Base-by-base conservation (phyloP, 1,284 basidiomycete species). In the Ustilago curta region DNA sequence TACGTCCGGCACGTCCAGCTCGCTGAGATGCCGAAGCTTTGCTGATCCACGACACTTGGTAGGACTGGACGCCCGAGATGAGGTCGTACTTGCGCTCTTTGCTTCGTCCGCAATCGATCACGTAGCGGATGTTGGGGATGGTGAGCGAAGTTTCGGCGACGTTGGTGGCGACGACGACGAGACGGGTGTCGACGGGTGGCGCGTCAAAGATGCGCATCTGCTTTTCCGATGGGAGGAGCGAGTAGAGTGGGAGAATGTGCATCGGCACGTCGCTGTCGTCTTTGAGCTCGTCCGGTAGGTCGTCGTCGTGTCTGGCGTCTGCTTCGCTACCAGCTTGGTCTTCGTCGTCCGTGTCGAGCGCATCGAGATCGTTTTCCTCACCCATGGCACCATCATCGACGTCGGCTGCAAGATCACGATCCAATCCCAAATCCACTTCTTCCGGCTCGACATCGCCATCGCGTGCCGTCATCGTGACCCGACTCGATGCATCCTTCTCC, bases 121-220 rank as follows among this genome's bases (percentile, higher is more conserved):
- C 91, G 80, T 93, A 93, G 27, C 89, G 88, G 73, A 93, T 91
- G 25, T 89, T 89, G 23, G 91, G 91, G 68, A 93, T 93, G 0
- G 91, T 93, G 43, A 93, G 87, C 4, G 91, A 92, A 0, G 91
- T 93, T 77, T 93, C 91, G 14, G 91, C 91, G 11, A 93, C 91
- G 82, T 93, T 93, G 31, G 91, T 93, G 0, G 91, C 88, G 8
- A 93, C 88, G 16, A 92, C 90, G 19, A 92, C 90, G 1, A 93
- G 88, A 11, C 91, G 89, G 35, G 88, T 85, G 1, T 89, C 90
- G 12, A 86, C 85, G 1, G 91, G 91, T 3, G 91, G 90, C 4
- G 88, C 87, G 58, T 89, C 86, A 84, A 93, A 93, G 7, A 92
- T 91, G 48, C 87, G 87, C 89, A 92, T 90, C 83, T 93, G 91